phyloP scores from a whole-genome alignment of 2,329 filamentous ascomycete species.

The Ophiognomonia clavigignenti-juglandacearum region DNA sequence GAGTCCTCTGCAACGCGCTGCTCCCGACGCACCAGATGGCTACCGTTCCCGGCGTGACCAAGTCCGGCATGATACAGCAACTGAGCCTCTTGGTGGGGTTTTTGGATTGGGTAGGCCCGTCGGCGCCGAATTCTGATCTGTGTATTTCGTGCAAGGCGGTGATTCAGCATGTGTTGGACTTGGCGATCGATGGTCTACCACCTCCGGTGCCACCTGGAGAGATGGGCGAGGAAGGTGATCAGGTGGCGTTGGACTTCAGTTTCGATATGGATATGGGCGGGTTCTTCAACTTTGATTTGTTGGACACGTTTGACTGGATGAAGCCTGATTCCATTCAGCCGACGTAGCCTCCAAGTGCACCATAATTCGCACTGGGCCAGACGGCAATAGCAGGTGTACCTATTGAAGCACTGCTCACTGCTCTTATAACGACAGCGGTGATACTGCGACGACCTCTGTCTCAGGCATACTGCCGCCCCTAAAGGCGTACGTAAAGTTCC shows the following conservation, averaged over 20 bases:
- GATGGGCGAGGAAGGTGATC: conserved; percentile 16
- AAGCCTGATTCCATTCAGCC: conserved; percentile 19
- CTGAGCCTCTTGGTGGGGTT: conserved; percentile 46
- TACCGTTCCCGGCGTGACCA: conserved; percentile 32
- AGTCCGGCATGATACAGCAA: conserved; percentile 46
- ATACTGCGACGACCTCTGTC: conserved; percentile 39
- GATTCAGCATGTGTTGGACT: conserved; percentile 47
- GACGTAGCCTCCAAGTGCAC: no score
- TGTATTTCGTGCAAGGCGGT: conserved; percentile 40
- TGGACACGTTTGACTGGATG: conserved; percentile 46
- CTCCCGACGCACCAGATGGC: conserved; percentile 33
- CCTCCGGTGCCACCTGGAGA: conserved; percentile 19
- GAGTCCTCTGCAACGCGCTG: conserved; percentile 46
- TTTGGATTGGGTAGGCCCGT: conserved; percentile 44
- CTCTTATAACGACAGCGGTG: conserved; percentile 20
- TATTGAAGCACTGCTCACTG: no score
- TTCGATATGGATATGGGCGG: conserved; percentile 17
- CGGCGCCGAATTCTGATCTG: conserved; percentile 43
- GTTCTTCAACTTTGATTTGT: conserved; percentile 42
- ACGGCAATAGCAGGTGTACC: no score
- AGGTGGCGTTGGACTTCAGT: conserved; percentile 27
- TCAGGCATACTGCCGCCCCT: conserved; percentile 41
- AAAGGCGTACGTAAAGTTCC: conserved; percentile 51
- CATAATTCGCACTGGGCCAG: no score
- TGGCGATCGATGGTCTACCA: conserved; percentile 36